These are phyloP conservation scores for Citrus glauca DNA, from an alignment of 345 rosid species.

Conservation along the genomic window DNA sequence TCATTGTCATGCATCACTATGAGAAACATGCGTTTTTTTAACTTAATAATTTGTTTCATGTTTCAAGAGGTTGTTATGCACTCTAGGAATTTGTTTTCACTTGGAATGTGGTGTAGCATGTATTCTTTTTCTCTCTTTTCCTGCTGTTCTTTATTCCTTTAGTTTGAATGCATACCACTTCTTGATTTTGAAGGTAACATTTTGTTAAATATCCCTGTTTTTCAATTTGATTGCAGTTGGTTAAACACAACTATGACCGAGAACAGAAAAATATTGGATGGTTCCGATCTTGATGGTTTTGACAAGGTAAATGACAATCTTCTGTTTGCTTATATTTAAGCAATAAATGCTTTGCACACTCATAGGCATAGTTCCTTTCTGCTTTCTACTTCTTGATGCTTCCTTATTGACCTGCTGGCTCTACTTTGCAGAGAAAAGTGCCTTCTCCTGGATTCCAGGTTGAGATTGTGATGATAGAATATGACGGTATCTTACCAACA, in stretches of 20 bases:
- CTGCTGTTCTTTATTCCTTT: background rate
- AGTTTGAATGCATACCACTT: background rate
- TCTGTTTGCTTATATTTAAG: background rate
- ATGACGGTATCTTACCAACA: slow-evolving; percentile 30
- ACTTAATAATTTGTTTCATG: background rate
- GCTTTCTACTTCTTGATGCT: background rate
- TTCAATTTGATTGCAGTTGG: slow-evolving; percentile 55
- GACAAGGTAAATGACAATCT: slow-evolving; percentile 57
- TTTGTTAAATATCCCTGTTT: background rate
- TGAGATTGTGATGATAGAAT: slow-evolving; percentile 71
- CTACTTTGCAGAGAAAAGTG: slow-evolving; percentile 58
- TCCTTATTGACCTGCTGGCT: background rate
- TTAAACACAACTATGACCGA: slow-evolving; percentile 80
- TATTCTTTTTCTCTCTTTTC: background rate
- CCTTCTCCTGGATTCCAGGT: slow-evolving; percentile 92
- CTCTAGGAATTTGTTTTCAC: background rate
- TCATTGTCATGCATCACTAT: background rate
- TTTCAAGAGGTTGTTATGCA: background rate
- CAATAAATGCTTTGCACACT: background rate
- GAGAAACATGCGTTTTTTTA: background rate
- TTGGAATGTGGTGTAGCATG: background rate
- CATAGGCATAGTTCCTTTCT: background rate
- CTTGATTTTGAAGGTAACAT: background rate
- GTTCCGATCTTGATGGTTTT: slow-evolving; percentile 79
- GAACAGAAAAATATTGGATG: slow-evolving; percentile 63